phyloP scores from a whole-genome alignment of 495 filamentous ascomycete genomes.

The Filosporella fistucella region DNA sequence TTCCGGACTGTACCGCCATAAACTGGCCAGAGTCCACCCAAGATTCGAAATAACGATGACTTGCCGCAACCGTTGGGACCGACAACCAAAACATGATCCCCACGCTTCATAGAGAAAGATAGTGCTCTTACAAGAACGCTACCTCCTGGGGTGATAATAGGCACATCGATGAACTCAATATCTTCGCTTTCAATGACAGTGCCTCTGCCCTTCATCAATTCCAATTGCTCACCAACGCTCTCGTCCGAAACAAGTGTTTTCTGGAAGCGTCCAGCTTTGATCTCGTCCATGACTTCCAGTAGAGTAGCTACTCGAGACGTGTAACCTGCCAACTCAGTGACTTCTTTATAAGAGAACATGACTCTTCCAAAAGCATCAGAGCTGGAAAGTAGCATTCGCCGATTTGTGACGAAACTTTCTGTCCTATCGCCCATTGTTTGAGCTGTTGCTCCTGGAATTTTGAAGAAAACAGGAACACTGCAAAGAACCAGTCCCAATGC shows the following conservation, averaged over 20 bases:
- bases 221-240: conserved; percentile 68
- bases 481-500: conserved; percentile 90
- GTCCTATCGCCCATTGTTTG: conserved; percentile 85
- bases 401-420: conserved; percentile 93
- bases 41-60: conserved; percentile 89
- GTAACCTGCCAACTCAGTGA: conserved; percentile 94
- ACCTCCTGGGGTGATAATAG: conserved; percentile 96
- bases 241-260: conserved; percentile 94
- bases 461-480: conserved; percentile 93
- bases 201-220: conserved; percentile 75
- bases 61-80: conserved; percentile 98
- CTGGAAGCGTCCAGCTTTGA: conserved; percentile 81
- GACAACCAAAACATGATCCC: conserved; percentile 90
- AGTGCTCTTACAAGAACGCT: conserved; percentile 81
- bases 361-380: conserved; percentile 94
- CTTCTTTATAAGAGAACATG: conserved; percentile 97
- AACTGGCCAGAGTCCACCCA: conserved; percentile 97
- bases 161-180: conserved; percentile 86
- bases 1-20: conserved; percentile 92
- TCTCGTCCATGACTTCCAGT: conserved; percentile 91
- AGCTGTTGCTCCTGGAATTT: conserved; percentile 69
- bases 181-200: conserved; percentile 69
- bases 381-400: conserved; percentile 82
- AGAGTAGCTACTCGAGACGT: conserved; percentile 86
- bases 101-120: conserved; percentile 78